Evolutionary conservation across 441 rosid species (phyloP), one percentile per base, ranked within the genome.

Genomic region (Aleurites moluccanus): DNA sequence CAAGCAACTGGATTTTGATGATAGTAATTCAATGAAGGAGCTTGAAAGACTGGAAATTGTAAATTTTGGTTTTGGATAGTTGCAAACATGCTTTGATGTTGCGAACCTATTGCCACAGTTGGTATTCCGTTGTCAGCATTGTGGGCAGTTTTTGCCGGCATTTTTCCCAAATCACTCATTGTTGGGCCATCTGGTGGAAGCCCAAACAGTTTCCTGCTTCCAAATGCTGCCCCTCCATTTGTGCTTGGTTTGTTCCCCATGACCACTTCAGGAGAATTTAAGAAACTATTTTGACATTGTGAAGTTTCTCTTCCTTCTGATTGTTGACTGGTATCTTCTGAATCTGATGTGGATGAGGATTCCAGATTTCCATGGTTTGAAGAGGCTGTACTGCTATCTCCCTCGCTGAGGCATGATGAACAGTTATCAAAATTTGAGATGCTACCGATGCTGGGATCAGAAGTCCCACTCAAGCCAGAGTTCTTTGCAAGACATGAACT

Each of bases 1-100:
- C 98, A 96, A 25, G 97, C 83, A 76, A 89, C 90, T 68, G 90
- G 91, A 85, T 85, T 89, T 83, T 92, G 96, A 84, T 86, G 94
- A 78, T 88, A 93, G 88, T 92, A 93, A 79, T 90, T 90, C 88
- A 88, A 67, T 50, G 97, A 73, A 82, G 94, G 88, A 87, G 84
- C 74, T 79, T 87, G 96, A 79, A 85, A 87, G 79, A 90, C 74
- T 11, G 92, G 84, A 83, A 80, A 87, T 57, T 86, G 92, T 80
- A 83, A 59, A 75, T 77, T 90, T 67, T 88, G 96, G 82, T 79
- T 85, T 57, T 79, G 91, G 84, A 87, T 55, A 6, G 89, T 82
- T 18, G 86, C 85, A 80, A 77, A 83, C 69, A 78, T 45, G 75
- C 82, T 83, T 77, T 87, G 97, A 70, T 83, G 86, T 74, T 87